These are phyloP conservation scores for Tolypocladium inflatum DNA, from an alignment of 2,329 filamentous ascomycete species.

Conservation along the genomic window DNA sequence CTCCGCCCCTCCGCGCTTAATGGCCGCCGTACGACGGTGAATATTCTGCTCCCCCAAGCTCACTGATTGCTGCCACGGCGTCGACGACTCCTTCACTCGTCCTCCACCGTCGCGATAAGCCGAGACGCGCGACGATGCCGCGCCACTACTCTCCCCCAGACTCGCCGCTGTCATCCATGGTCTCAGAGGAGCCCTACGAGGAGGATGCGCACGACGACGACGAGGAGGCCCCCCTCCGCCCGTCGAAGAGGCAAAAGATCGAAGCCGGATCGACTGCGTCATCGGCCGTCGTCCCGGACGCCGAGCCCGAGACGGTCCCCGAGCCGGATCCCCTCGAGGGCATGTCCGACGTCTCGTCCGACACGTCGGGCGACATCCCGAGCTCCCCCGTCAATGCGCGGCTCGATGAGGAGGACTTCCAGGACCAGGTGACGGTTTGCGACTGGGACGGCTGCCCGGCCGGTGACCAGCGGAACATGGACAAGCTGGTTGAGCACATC, in stretches of 20 bases:
- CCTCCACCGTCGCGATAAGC: not conserved
- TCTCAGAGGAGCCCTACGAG: conserved; percentile 35
- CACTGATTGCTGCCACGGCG: not conserved
- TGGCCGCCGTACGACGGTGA: not conserved
- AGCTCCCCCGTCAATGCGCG: conserved; percentile 59
- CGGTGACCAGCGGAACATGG: conserved; percentile 71
- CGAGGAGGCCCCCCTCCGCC: conserved; percentile 27
- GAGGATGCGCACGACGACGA: conserved; percentile 34
- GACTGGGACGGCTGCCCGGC: conserved; percentile 67
- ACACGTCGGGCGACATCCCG: conserved; percentile 79
- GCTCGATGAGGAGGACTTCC: conserved; percentile 63
- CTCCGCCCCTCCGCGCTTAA: not conserved
- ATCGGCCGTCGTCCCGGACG: conserved; percentile 30
- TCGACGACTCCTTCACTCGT: not conserved
- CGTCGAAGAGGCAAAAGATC: conserved; percentile 38
- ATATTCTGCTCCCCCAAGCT: not conserved
- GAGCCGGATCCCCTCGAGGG: conserved; percentile 45
- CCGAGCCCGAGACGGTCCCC: conserved; percentile 34
- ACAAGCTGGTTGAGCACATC: conserved; percentile 70
- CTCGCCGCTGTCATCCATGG: conserved; percentile 38
- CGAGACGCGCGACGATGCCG: conserved; percentile 1
- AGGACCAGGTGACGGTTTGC: conserved; percentile 70
- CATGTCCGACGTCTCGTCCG: conserved; percentile 71
- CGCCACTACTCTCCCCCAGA: conserved; percentile 26
- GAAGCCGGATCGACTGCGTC: conserved; percentile 35